Conservation (phyloP, 2,329 filamentous ascomycete genomes). For the Colletotrichum camelliae region DNA sequence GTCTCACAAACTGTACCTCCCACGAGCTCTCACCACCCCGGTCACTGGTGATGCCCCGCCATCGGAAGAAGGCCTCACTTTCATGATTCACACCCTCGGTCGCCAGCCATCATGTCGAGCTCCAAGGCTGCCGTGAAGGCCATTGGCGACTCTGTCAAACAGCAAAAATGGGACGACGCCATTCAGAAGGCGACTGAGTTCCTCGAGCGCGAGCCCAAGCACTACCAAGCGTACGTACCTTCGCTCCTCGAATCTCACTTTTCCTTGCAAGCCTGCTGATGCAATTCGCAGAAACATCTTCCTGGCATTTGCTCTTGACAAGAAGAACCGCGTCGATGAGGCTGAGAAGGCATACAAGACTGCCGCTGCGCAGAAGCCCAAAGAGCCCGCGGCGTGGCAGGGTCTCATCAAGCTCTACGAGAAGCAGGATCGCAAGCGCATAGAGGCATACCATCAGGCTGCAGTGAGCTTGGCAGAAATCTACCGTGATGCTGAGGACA, state of each 20-base stretch:
- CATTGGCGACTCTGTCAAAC: constrained; percentile 78
- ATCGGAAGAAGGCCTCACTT: constrained; percentile 9
- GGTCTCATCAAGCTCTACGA: constrained; percentile 88
- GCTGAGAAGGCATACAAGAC: constrained; percentile 78
- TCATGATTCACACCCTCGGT: constrained; percentile 5
- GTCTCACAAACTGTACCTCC: not conserved
- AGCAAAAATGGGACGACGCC: constrained; percentile 80
- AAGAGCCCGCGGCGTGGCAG: constrained; percentile 88
- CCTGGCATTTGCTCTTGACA: constrained; percentile 83
- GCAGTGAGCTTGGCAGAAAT: constrained; percentile 77
- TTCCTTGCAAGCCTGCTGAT: constrained; percentile 7
- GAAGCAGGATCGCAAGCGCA: constrained; percentile 70
- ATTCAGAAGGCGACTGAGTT: constrained; percentile 72
- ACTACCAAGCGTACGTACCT: constrained; percentile 76
- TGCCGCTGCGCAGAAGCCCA: constrained; percentile 74
- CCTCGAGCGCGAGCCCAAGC: constrained; percentile 74
- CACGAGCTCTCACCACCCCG: not conserved
- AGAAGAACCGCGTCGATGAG: constrained; percentile 71
- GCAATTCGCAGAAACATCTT: constrained; percentile 60
- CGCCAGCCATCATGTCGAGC: constrained; percentile 49
- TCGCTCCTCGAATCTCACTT: not conserved
- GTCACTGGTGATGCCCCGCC: constrained; percentile 13
- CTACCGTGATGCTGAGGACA: constrained; percentile 69
- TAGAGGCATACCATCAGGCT: constrained; percentile 77
- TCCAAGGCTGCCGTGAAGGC: constrained; percentile 81